Conservation (phyloP, 345 rosid genomes). For the Aethionema arabicum region DNA sequence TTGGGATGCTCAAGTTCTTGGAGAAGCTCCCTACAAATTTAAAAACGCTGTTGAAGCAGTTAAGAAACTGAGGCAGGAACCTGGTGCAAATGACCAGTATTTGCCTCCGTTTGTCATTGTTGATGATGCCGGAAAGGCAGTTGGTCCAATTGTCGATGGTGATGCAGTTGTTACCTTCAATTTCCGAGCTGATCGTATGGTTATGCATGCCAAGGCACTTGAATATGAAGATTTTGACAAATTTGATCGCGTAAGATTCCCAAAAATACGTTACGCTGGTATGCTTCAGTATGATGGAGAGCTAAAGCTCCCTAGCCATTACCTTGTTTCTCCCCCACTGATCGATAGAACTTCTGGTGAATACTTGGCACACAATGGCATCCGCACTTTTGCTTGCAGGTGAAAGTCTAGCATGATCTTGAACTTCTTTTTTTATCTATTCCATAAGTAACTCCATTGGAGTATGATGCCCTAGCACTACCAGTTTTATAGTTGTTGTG, state of each 20-base stretch:
- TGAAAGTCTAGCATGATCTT: slow-evolving; percentile 26
- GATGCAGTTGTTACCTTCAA: slow-evolving; percentile 95
- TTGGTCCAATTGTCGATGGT: slow-evolving; percentile 89
- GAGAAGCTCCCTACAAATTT: slow-evolving; percentile 94
- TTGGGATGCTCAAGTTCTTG: slow-evolving; percentile 99
- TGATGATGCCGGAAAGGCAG: slow-evolving; percentile 70
- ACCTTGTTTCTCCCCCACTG: slow-evolving; percentile 97
- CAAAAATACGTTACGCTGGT: slow-evolving; percentile 86
- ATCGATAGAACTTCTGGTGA: slow-evolving; percentile 97
- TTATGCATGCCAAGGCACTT: slow-evolving; percentile 90
- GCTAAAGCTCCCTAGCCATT: slow-evolving; percentile 77
- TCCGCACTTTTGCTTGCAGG: slow-evolving; percentile 98
- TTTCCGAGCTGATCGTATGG: slow-evolving; percentile 98
- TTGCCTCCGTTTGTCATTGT: slow-evolving; percentile 90
- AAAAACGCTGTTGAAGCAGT: slow-evolving; percentile 80
- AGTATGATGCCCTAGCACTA: neutral
- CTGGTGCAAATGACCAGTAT: slow-evolving; percentile 82
- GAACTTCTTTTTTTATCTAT: neutral
- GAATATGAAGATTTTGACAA: slow-evolving; percentile 83
- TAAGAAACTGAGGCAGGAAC: slow-evolving; percentile 64
- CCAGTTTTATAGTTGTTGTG: neutral
- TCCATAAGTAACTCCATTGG: too few species aligned
- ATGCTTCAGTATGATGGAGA: slow-evolving; percentile 99
- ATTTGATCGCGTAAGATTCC: slow-evolving; percentile 85
- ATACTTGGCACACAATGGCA: slow-evolving; percentile 80